phyloP scores from a whole-genome alignment of 192 early-diverging fungal species.

The Coemansia sp. region DNA sequence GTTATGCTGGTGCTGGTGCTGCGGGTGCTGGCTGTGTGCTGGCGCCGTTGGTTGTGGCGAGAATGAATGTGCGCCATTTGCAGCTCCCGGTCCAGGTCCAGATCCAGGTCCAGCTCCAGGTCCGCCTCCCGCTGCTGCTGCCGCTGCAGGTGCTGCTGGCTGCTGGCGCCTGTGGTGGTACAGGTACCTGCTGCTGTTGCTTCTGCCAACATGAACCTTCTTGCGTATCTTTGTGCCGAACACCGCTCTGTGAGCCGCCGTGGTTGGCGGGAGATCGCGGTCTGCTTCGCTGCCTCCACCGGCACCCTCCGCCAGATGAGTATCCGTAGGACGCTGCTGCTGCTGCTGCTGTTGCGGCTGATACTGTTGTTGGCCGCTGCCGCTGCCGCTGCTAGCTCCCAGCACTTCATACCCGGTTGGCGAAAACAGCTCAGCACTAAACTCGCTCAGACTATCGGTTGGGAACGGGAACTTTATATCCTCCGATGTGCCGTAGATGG shows the following conservation, averaged over 20 bases:
- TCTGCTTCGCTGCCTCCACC: neutral
- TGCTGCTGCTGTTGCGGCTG: neutral
- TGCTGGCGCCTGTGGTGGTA: neutral
- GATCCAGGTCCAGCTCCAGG: neutral
- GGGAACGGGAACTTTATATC: conserved; percentile 53
- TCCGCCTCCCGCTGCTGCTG: conserved; percentile 7
- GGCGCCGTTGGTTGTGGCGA: neutral
- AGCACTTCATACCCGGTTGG: conserved; percentile 19
- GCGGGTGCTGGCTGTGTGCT: neutral
- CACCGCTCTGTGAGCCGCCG: neutral
- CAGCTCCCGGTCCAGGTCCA: neutral
- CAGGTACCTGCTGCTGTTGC: neutral
- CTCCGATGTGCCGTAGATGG: conserved; percentile 45
- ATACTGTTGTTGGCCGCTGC: neutral
- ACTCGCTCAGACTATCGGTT: conserved; percentile 49
- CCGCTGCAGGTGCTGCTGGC: neutral
- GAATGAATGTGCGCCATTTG: neutral
- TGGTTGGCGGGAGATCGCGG: neutral
- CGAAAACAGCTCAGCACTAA: conserved; percentile 25
- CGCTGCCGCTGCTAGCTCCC: neutral
- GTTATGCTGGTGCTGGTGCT: neutral
- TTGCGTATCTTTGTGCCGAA: conserved; percentile 2
- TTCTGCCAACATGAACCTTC: neutral
- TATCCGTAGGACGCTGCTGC: neutral
- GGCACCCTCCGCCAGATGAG: too few species aligned